phyloP scores from a whole-genome alignment of 495 filamentous ascomycete species.

The Aspergillus olivimuriae region DNA sequence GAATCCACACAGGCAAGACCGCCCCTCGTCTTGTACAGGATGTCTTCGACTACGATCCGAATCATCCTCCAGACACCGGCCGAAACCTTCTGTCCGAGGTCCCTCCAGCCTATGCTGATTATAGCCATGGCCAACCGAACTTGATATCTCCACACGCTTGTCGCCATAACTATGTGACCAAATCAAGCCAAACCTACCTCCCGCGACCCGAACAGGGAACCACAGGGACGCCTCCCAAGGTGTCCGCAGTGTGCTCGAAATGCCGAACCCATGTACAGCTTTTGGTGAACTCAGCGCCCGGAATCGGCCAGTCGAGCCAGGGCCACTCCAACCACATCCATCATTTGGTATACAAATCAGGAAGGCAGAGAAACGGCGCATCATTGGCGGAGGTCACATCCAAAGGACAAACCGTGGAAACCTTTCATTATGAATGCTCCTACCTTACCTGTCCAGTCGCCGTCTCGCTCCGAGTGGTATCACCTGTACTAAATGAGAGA shows the following conservation, averaged over 20 bases:
- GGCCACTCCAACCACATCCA: slow-evolving; percentile 34
- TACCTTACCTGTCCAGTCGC: slow-evolving; percentile 46
- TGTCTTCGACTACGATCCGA: slow-evolving; percentile 50
- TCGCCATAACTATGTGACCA: slow-evolving; percentile 49
- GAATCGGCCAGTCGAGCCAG: slow-evolving; percentile 11
- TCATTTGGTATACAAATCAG: slow-evolving; percentile 38
- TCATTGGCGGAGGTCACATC: slow-evolving; percentile 19
- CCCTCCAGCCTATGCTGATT: slow-evolving; percentile 36
- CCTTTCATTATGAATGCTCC: slow-evolving; percentile 55
- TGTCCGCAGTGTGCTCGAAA: slow-evolving; percentile 49
- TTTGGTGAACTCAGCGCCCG: slow-evolving; percentile 34
- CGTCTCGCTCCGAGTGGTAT: slow-evolving; percentile 48
- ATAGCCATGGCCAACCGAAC: slow-evolving; percentile 21
- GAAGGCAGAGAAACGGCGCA: slow-evolving; percentile 22
- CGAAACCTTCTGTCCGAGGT: slow-evolving; percentile 50
- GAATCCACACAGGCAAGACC: slow-evolving; percentile 51
- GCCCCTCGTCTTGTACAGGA: slow-evolving; percentile 56
- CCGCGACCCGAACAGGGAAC: slow-evolving; percentile 31
- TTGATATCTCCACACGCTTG: slow-evolving; percentile 42
- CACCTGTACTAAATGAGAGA: slow-evolving; percentile 43
- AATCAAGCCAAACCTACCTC: slow-evolving; percentile 45
- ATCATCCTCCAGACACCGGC: slow-evolving; percentile 35
- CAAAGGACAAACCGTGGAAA: slow-evolving; percentile 32
- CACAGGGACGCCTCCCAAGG: slow-evolving; percentile 36
- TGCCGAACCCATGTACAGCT: slow-evolving; percentile 53